phyloP scores from a whole-genome alignment of 2,329 filamentous ascomycete genomes.

The Ilyonectria mors-panacis region DNA sequence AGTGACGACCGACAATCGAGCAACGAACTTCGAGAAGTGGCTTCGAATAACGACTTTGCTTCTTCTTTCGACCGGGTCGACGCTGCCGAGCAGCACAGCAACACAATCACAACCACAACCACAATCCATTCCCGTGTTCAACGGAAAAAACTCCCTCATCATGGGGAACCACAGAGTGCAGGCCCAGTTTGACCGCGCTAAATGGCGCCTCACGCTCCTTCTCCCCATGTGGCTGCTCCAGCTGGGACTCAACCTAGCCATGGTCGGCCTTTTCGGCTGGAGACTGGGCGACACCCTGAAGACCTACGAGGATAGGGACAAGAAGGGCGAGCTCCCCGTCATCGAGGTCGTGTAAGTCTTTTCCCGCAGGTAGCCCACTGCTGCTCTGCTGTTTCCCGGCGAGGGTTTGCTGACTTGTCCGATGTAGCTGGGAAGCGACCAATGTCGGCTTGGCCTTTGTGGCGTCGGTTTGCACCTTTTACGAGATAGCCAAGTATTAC shows the following conservation, averaged over 20 bases:
- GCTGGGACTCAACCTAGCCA: slow-evolving; percentile 59
- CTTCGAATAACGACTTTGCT: slow-evolving; percentile 4
- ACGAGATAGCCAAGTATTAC: slow-evolving; percentile 63
- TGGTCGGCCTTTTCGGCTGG: slow-evolving; percentile 69
- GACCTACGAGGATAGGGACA: slow-evolving; percentile 58
- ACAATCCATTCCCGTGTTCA: neutral
- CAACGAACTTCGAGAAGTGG: neutral
- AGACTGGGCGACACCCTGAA: slow-evolving; percentile 64
- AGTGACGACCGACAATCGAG: neutral
- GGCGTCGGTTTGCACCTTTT: slow-evolving; percentile 61
- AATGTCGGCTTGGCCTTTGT: slow-evolving; percentile 66
- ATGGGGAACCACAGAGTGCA: slow-evolving; percentile 65
- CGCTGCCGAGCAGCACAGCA: slow-evolving; percentile 20
- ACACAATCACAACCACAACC: neutral
- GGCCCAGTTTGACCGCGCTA: slow-evolving; percentile 66
- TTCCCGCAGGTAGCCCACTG: neutral
- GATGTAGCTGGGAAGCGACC: slow-evolving; percentile 66
- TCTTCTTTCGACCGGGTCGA: slow-evolving; percentile 13
- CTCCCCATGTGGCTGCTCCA: slow-evolving; percentile 67
- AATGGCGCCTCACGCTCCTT: slow-evolving; percentile 65
- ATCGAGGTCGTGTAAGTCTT: slow-evolving; percentile 67
- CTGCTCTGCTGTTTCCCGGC: neutral
- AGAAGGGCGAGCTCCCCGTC: slow-evolving; percentile 56
- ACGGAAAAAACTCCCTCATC: slow-evolving; percentile 23
- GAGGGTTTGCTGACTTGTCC: neutral